phyloP scores from a whole-genome alignment of 23 red algal species.

The Gracilaria vermiculophylla region DNA sequence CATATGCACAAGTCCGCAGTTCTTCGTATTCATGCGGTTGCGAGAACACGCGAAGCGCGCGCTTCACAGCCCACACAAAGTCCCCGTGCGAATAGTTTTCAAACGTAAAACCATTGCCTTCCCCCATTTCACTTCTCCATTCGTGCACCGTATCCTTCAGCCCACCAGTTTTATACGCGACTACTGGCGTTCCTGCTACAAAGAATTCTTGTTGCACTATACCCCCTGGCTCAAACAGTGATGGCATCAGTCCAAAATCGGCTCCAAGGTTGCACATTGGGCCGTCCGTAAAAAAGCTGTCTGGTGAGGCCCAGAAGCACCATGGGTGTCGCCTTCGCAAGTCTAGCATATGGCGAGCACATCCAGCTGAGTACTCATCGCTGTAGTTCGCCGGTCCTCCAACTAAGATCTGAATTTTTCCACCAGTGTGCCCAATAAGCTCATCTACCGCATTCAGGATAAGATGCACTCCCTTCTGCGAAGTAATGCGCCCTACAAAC shows the following conservation, averaged over 20 bases:
- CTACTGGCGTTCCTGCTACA: slow-evolving; percentile 95
- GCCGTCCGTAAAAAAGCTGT: slow-evolving; percentile 96
- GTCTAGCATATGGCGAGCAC: slow-evolving; percentile 91
- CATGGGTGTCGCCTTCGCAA: slow-evolving; percentile 75
- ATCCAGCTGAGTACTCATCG: slow-evolving; percentile 92
- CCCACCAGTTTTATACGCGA: slow-evolving; percentile 89
- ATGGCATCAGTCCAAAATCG: slow-evolving; percentile 97
- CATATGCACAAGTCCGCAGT: slow-evolving; percentile 73
- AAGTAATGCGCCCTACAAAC: slow-evolving; percentile 97
- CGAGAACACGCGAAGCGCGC: slow-evolving; percentile 92
- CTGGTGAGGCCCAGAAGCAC: slow-evolving; percentile 94
- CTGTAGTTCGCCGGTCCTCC: slow-evolving; percentile 94
- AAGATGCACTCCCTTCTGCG: slow-evolving; percentile 98
- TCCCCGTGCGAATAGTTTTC: slow-evolving; percentile 83
- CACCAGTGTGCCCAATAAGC: slow-evolving; percentile 77
- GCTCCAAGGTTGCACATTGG: slow-evolving; percentile 93
- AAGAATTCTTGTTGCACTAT: slow-evolving; percentile 99
- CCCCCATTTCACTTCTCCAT: slow-evolving; percentile 80
- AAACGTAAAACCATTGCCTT: slow-evolving; percentile 95
- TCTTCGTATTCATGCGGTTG: slow-evolving; percentile 84
- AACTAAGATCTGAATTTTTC: slow-evolving; percentile 92
- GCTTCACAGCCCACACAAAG: slow-evolving; percentile 88
- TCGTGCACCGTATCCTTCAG: slow-evolving; percentile 96
- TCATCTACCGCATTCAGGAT: slow-evolving; percentile 93
- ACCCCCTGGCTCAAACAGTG: slow-evolving; percentile 96